phyloP scores from a whole-genome alignment of 2,329 filamentous ascomycete genomes.

The Trichoderma afroharzianum region DNA sequence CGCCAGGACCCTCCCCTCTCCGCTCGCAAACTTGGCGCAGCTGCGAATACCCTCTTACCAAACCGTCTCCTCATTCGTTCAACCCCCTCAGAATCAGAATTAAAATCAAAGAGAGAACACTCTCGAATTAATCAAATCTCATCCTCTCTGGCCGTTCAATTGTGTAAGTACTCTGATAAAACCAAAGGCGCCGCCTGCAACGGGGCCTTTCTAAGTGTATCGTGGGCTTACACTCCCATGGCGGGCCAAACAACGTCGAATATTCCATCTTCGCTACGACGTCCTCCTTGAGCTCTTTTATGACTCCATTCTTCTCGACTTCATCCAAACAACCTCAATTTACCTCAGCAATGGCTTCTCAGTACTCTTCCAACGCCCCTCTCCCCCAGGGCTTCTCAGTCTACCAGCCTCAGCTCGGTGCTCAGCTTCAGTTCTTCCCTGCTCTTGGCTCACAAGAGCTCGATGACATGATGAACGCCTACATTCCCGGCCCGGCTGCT shows the following conservation, averaged over 20 bases:
- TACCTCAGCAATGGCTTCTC: slow-evolving; percentile 28
- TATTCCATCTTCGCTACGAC: neutral
- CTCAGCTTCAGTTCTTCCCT: slow-evolving; percentile 62
- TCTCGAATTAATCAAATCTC: neutral
- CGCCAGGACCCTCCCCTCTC: slow-evolving; percentile 1
- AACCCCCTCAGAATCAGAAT: neutral
- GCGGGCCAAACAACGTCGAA: neutral
- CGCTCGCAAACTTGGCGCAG: slow-evolving; percentile 16
- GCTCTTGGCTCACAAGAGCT: slow-evolving; percentile 60
- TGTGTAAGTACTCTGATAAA: slow-evolving; percentile 12
- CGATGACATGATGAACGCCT: slow-evolving; percentile 56
- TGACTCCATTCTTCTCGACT: neutral
- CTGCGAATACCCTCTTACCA: slow-evolving; percentile 10
- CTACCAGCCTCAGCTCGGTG: slow-evolving; percentile 55
- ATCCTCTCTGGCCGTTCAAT: neutral
- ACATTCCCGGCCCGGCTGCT: slow-evolving; percentile 50
- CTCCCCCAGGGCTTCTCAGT: slow-evolving; percentile 53
- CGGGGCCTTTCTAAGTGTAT: neutral
- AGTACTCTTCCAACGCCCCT: slow-evolving; percentile 21
- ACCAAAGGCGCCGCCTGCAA: neutral
- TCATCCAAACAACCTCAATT: neutral
- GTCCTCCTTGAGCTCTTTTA: neutral
- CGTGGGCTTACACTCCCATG: slow-evolving; percentile 18
- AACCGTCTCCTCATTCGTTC: neutral
- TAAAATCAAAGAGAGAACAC: neutral